Conservation (phyloP, 208 protist genomes). For the Leptomonas seymouri region DNA sequence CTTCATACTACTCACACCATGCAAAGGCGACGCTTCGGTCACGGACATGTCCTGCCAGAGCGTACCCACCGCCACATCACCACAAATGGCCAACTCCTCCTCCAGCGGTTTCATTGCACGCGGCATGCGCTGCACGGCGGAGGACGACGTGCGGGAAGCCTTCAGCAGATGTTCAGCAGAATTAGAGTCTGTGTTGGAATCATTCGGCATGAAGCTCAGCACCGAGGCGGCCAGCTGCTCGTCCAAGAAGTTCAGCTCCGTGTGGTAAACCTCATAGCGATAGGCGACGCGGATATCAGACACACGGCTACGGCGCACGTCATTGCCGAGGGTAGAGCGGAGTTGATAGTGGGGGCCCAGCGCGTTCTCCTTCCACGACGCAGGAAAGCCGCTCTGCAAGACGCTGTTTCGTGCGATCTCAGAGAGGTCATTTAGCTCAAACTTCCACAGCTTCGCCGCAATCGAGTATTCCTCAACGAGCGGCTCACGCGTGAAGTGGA, state of each 20-base stretch:
- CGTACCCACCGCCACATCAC: slow-evolving; percentile 38
- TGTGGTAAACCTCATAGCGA: slow-evolving; percentile 94
- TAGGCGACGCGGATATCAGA: slow-evolving; percentile 96
- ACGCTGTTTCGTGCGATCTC: slow-evolving; percentile 99
- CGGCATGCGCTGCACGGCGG: slow-evolving; percentile 45
- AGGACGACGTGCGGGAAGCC: no score
- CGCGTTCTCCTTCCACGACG: slow-evolving; percentile 93
- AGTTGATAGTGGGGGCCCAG: slow-evolving; percentile 92
- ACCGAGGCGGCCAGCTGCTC: slow-evolving; percentile 50
- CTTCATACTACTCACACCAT: background rate
- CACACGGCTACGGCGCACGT: slow-evolving; percentile 95
- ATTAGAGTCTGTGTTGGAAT: background rate
- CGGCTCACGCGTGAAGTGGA: slow-evolving; percentile 95
- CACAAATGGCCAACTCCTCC: slow-evolving; percentile 72
- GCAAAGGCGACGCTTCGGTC: background rate
- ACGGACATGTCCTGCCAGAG: background rate
- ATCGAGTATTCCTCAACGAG: slow-evolving; percentile 99
- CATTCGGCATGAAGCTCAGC: slow-evolving; percentile 1
- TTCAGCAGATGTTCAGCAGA: no score
- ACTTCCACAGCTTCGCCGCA: slow-evolving; percentile 97
- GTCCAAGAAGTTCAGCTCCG: slow-evolving; percentile 89
- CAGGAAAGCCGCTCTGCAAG: slow-evolving; percentile 94
- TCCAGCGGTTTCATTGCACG: slow-evolving; percentile 73
- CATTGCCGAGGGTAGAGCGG: slow-evolving; percentile 91
- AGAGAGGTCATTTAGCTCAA: slow-evolving; percentile 97